Base-by-base conservation (phyloP, 2,329 filamentous ascomycete species). In the Aspergillus novoparasiticus region DNA sequence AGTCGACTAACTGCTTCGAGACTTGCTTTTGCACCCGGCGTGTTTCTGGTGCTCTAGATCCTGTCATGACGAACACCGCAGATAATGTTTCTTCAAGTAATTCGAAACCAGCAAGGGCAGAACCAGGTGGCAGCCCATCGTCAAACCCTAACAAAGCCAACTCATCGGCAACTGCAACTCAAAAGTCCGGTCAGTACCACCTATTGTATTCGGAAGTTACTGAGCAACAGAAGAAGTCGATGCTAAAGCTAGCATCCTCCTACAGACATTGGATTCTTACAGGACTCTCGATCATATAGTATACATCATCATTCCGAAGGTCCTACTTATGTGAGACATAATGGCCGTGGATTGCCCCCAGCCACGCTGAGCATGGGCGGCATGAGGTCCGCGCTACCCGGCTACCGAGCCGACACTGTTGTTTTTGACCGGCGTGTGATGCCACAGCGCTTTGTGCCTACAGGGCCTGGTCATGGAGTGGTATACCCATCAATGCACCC, bases 401-500 rank as follows among this genome's bases (percentile, higher is more conserved):
- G 56, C 30, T 72, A 71, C 45, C 72, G 67, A 32, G 62, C 68
- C 19, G 70, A 69, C n/a, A 59, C 69, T 23, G 66, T 69, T 12
- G 61, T 66, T 19, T 75, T 69, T 45, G 71, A 71, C 36, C 72
- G 74, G 36, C 67, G 68, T 57, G 63, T 67, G 43, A 67, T 72
- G 45, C 66, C 72, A 16, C 73, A 73, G 45, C 71, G 72, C 48
- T 76, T 73, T 30, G 51, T 72, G 19, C 57, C 68, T 12, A 50
- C 67, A 3, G 51, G 63, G 32, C 71, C 72, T 36, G 60, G 67
- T 8, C 72, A 73, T 43, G 73, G 72, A 8, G 60, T 73, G 26
- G 59, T 76, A 32, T 78, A 78, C 60, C n/a, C 48, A 32, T 69
- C 72, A 23, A 66, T 76, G 46, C 71, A 69, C 21, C 67, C 72